Percentiles rank a stretch among this genome's conserved stretches.
phyloP scores from a whole-genome alignment of 257 asterid species.

The Rubia yunnanensis region DNA sequence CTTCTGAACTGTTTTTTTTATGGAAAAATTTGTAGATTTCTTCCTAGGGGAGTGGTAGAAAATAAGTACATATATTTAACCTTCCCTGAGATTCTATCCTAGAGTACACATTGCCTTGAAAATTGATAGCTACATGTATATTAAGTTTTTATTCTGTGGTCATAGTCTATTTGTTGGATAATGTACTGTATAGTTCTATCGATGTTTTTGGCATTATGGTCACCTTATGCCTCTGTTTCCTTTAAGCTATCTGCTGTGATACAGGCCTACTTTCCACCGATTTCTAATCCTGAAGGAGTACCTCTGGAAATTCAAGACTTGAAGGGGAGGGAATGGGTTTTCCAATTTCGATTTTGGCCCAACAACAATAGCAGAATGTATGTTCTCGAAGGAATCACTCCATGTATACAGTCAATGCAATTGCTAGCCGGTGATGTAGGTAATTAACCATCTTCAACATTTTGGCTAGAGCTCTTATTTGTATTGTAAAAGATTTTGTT shows the following conservation, averaged over 20 bases:
- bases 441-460: conserved; percentile 27
- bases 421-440: conserved; percentile 98
- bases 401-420: conserved; percentile 90
- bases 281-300: conserved; percentile 80
- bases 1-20: neutral
- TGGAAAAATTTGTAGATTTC: no score
- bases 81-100: neutral
- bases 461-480: neutral
- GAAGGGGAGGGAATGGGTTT: conserved; percentile 86
- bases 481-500: neutral
- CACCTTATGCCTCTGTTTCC: conserved; percentile 7
- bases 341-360: conserved; percentile 97
- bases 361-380: conserved; percentile 98
- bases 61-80: neutral
- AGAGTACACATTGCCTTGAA: neutral
- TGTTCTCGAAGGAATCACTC: conserved; percentile 95
- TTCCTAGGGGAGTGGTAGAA: neutral
- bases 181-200: neutral
- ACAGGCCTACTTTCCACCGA: conserved; percentile 88
- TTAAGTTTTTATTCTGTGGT: neutral
- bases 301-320: conserved; percentile 70
- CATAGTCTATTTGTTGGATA: neutral
- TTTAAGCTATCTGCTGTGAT: conserved; percentile 18
- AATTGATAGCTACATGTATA: no score
- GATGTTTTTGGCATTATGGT: neutral